A percentile compares a stretch with the other conserved stretches of the same genome.
These are phyloP conservation scores for Clitocybe nebularis DNA, from an alignment of 1,284 basidiomycete species.

Conservation along the genomic window DNA sequence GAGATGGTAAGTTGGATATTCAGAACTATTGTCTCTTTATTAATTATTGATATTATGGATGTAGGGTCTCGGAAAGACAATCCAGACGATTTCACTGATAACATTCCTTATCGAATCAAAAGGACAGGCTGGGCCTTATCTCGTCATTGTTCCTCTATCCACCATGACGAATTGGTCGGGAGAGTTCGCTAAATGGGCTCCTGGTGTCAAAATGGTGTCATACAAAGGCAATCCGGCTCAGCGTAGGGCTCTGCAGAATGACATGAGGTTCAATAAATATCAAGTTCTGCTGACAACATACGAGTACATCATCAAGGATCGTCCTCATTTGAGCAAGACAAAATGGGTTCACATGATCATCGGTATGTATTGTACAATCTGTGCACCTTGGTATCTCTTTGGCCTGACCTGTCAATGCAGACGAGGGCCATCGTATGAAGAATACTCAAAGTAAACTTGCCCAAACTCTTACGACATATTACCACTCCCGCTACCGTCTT, in stretches of 20 bases:
- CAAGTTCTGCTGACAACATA: conserved; percentile 97
- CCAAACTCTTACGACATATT: conserved; percentile 91
- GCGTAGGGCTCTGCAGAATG: conserved; percentile 70
- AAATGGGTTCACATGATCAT: conserved; percentile 99
- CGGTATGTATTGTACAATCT: conserved; percentile 39
- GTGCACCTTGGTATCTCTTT: neutral
- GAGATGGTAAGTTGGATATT: conserved; percentile 80
- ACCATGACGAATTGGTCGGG: conserved; percentile 99
- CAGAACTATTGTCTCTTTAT: conserved; percentile 4
- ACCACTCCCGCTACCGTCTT: conserved; percentile 90
- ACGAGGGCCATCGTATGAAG: conserved; percentile 99
- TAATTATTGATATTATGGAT: conserved; percentile 16
- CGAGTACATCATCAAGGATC: conserved; percentile 99
- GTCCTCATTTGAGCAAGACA: conserved; percentile 84
- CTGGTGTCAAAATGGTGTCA: conserved; percentile 77
- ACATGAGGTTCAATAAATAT: conserved; percentile 80
- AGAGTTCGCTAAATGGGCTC: conserved; percentile 98
- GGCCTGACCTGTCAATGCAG: conserved; percentile 29
- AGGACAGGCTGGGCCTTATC: conserved; percentile 90
- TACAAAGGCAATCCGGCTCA: conserved; percentile 94
- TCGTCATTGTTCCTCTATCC: conserved; percentile 96
- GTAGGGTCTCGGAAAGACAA: conserved; percentile 94
- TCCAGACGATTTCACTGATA: conserved; percentile 94
- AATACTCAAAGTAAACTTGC: conserved; percentile 96
- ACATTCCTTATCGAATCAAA: conserved; percentile 95